These are phyloP conservation scores for Thelephora terrestris DNA, from an alignment of 1,284 basidiomycete species.

Conservation along the genomic window DNA sequence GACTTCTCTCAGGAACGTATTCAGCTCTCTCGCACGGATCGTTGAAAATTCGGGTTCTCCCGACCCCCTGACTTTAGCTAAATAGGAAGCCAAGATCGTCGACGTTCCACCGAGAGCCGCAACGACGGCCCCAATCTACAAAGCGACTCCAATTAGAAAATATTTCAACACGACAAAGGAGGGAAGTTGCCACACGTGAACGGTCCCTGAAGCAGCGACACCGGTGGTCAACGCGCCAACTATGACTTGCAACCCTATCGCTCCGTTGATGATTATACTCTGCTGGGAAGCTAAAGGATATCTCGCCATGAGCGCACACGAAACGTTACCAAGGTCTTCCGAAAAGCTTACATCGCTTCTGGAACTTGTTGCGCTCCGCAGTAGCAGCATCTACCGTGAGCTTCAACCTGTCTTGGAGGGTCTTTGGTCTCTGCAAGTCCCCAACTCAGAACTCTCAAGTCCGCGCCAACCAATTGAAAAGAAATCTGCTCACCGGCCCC, in stretches of 20 bases:
- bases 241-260: constrained; percentile 46
- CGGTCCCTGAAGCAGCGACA: constrained; percentile 36
- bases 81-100: constrained; percentile 58
- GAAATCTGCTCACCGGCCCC: no score
- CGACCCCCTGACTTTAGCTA: constrained; percentile 56
- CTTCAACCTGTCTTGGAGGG: constrained; percentile 20
- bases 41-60: constrained; percentile 54
- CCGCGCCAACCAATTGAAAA: no score
- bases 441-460: no score
- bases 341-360: constrained; percentile 14
- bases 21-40: constrained; percentile 43
- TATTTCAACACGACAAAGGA: no score
- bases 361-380: constrained; percentile 14
- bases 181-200: no score
- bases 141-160: no score
- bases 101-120: constrained; percentile 34
- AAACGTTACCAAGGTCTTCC: not conserved
- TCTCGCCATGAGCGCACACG: not conserved
- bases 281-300: constrained; percentile 23
- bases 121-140: no score
- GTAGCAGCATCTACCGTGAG: constrained; percentile 23
- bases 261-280: constrained; percentile 40
- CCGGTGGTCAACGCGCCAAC: constrained; percentile 61
- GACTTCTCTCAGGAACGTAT: constrained; percentile 52
- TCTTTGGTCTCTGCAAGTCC: constrained; percentile 9